Base-by-base conservation (phyloP, 257 asterid genomes). In the Oldenlandia corymbosa region DNA sequence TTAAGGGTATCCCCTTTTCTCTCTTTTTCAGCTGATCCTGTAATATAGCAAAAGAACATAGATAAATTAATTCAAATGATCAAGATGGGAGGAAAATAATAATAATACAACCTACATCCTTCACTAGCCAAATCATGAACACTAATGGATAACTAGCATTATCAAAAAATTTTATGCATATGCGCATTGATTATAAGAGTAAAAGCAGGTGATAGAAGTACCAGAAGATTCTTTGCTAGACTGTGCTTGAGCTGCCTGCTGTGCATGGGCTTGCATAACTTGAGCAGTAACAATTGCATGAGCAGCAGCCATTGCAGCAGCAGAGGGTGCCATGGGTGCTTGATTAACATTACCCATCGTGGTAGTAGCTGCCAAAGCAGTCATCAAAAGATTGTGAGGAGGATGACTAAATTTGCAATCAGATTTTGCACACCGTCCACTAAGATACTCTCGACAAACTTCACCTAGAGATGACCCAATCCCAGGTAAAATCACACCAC, bases 291-390 rank as follows among this genome's bases (percentile, higher is more conserved):
- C 97, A 84, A 93, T 93, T 55, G 99, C 99, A 81, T 87, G 97
- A 60, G 99, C 99, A 77, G 99, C 99, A 67, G 99, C 99, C 99
- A 93, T 89, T 48, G 99, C 99, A 75, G 99, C 99, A 66, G 99
- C 97, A 75, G 99, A 90, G 67, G 99, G 99, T 50, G 97, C 95
- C 97, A 93, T 91, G 23, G 98, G 98, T 48, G 88, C 88, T 79
- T 87, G 99, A 72, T 86, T 93, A 62, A 83, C 83, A 48, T 80
- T 85, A 64, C 95, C 94, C 90, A 87, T 87, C 23, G 88, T 70
- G 64, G 83, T 79, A 54, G 93, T 81, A 51, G 96, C 91, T 54
- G 94, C 87, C 75, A 93, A 72, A 52, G 96, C 92, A 63, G 90
- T 79, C 96, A 83, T 86, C 63, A 93, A 80, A 47, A 93, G 81